These are phyloP conservation scores for Mangifera indica DNA, from an alignment of 345 rosid species.

Conservation along the genomic window DNA sequence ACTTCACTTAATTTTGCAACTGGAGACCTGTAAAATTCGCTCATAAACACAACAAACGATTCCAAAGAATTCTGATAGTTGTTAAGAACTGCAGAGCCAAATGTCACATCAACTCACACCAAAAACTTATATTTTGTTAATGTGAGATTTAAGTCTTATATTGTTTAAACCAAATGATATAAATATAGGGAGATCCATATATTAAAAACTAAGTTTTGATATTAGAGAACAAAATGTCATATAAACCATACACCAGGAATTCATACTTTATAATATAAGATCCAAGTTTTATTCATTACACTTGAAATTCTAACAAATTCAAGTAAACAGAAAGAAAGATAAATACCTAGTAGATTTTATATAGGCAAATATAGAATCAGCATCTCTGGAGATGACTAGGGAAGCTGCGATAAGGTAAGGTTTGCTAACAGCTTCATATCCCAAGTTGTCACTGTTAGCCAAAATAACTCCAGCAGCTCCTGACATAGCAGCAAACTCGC, in stretches of 20 bases:
- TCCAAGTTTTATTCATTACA: too few species aligned
- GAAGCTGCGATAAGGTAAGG: constrained; percentile 50
- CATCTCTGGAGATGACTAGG: constrained; percentile 38
- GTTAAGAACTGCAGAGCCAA: too few species aligned
- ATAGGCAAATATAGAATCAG: constrained; percentile 34
- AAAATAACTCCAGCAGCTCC: constrained; percentile 62
- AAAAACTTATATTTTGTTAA: too few species aligned
- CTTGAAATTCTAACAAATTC: too few species aligned
- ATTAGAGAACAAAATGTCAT: too few species aligned
- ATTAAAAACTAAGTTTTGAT: too few species aligned
- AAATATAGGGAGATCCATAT: too few species aligned
- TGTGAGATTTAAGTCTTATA: too few species aligned
- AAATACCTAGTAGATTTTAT: constrained; percentile 44
- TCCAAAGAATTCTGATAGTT: background rate
- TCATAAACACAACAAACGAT: background rate
- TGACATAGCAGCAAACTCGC: constrained; percentile 31
- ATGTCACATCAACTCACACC: too few species aligned
- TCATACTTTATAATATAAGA: too few species aligned
- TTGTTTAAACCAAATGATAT: too few species aligned
- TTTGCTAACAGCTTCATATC: constrained; percentile 33
- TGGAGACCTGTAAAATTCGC: constrained; percentile 28
- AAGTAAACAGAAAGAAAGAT: background rate
- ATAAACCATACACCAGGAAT: too few species aligned
- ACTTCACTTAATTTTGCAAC: constrained; percentile 22
- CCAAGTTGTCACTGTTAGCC: constrained; percentile 33